These are phyloP conservation scores for Globisporangium apiculatum DNA, from an alignment of 352 stramenopile genomes.

Conservation along the genomic window DNA sequence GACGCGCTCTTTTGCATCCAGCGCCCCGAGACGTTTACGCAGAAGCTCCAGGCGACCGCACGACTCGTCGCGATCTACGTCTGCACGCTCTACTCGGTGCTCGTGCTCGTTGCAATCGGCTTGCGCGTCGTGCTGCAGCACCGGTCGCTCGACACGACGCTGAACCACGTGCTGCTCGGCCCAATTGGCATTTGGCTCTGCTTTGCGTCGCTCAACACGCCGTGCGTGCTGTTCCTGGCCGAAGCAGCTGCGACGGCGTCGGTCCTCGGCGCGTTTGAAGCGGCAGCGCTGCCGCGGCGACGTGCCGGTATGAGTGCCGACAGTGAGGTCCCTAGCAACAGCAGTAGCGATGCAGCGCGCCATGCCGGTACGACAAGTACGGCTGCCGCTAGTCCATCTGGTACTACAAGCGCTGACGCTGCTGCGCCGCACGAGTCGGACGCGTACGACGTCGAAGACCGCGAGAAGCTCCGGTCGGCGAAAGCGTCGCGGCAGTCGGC, in stretches of 20 bases:
- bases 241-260: conserved; percentile 66
- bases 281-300: conserved; percentile 25
- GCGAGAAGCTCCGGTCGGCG: conserved; percentile 67
- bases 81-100: conserved; percentile 58
- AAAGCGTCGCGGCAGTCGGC: conserved; percentile 60
- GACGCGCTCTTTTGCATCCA: conserved; percentile 73
- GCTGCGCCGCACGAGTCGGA: conserved; percentile 31
- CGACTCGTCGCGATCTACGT: conserved; percentile 46
- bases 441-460: conserved; percentile 80
- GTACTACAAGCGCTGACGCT: conserved; percentile 9
- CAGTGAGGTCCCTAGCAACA: neutral
- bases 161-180: conserved; percentile 64
- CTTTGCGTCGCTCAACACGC: conserved; percentile 80
- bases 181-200: conserved; percentile 81
- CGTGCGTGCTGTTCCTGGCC: conserved; percentile 69
- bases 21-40: conserved; percentile 59
- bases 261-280: conserved; percentile 72
- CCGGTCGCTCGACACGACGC: conserved; percentile 53
- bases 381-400: neutral
- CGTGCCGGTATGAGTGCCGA: too few relatives aligned
- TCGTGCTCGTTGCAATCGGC: conserved; percentile 61
- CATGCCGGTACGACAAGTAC: neutral
- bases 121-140: conserved; percentile 62
- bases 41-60: conserved; percentile 65
- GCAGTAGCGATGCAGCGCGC: neutral